These are phyloP conservation scores for Podaxis mareebaensis DNA, from an alignment of 768 basidiomycete species.

Conservation along the genomic window DNA sequence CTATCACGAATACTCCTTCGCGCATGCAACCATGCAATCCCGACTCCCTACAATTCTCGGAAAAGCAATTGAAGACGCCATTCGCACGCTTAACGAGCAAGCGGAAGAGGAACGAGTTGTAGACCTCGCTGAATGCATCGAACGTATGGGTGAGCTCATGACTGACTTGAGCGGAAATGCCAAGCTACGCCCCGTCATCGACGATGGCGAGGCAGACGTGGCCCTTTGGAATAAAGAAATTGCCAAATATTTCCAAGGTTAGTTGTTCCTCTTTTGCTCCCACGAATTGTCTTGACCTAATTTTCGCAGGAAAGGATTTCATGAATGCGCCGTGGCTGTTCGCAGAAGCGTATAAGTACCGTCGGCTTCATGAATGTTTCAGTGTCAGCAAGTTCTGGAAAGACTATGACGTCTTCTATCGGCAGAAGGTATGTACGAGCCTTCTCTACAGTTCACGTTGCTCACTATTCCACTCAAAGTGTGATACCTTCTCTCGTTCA, in stretches of 20 bases:
- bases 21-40: slow-evolving; percentile 94
- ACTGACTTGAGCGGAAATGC: slow-evolving; percentile 80
- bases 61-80: slow-evolving; percentile 92
- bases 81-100: slow-evolving; percentile 85
- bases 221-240: slow-evolving; percentile 98
- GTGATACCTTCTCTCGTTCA: slow-evolving; percentile 95
- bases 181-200: slow-evolving; percentile 83
- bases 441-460: neutral
- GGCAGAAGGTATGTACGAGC: slow-evolving; percentile 68
- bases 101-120: slow-evolving; percentile 79
- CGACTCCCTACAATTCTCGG: slow-evolving; percentile 93
- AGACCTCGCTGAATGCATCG: slow-evolving; percentile 84
- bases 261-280: slow-evolving; percentile 21
- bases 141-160: slow-evolving; percentile 91
- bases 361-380: slow-evolving; percentile 91
- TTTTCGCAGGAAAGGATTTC: slow-evolving; percentile 70
- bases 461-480: slow-evolving; percentile 41
- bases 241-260: slow-evolving; percentile 90
- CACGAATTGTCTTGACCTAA: neutral
- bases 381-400: slow-evolving; percentile 88
- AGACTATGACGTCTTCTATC: slow-evolving; percentile 92
- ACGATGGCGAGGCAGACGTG: slow-evolving; percentile 90
- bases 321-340: slow-evolving; percentile 98
- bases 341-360: slow-evolving; percentile 93
- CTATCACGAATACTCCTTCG: slow-evolving; percentile 81